phyloP scores from a whole-genome alignment of 2,329 filamentous ascomycete genomes.

The Rugonectria rugulosa region DNA sequence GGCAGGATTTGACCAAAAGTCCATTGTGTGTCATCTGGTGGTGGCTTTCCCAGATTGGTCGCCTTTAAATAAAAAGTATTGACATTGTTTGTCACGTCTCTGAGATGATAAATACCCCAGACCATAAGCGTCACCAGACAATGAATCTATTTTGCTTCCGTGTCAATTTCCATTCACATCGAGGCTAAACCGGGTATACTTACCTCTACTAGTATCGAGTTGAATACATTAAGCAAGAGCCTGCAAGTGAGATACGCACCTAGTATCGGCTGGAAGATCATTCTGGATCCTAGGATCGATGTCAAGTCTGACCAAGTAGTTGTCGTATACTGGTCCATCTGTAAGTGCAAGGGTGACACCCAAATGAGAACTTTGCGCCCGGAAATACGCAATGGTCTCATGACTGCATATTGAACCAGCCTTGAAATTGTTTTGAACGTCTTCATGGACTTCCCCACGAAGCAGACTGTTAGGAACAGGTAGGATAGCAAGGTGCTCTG shows the following conservation, averaged over 20 bases:
- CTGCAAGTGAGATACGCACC: neutral
- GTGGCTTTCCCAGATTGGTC: neutral
- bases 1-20: neutral
- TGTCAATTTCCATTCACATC: neutral
- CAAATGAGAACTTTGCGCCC: neutral
- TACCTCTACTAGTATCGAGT: neutral
- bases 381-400: neutral
- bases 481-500: neutral
- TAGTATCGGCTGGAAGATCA: neutral
- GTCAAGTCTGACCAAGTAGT: neutral
- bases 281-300: neutral
- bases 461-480: neutral
- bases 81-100: neutral
- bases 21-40: neutral
- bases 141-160: neutral
- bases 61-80: neutral
- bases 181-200: too few species aligned
- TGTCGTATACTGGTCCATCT: neutral
- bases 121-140: neutral
- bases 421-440: neutral
- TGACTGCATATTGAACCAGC: neutral
- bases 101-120: neutral
- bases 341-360: neutral
- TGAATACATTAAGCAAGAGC: neutral
- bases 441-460: neutral